Base-by-base conservation (phyloP, 2,329 filamentous ascomycete species). In the Tolypocladium ophioglossoides region DNA sequence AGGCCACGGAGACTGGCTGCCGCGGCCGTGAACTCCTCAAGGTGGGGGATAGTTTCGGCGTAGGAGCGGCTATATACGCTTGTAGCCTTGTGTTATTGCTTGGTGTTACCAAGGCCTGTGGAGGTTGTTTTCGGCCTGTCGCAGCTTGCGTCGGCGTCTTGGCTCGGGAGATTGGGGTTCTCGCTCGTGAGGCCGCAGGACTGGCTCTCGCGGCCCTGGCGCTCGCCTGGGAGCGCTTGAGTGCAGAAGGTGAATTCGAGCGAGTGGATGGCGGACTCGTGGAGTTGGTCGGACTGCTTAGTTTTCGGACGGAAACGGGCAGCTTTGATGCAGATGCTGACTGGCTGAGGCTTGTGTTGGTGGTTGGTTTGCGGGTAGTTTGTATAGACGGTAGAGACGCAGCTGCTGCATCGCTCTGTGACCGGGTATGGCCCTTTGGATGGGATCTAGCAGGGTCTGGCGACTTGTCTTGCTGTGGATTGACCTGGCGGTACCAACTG, bases 11-110 rank as follows among this genome's bases (percentile, higher is more conserved):
- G 24, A 95, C 84, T 10, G 87, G 85, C 64, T 89, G 85, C 52
- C 89, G 79, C n/a, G 89, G 88, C 44, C 89, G 79, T 44, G 89
- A 94, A 64, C 88, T 94, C 64, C 90, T 82, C 50, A 95, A 73
- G 11, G 86, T 83, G 4, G 90, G 89, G 1, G 91, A 95, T 37
- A 85, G 78, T 65, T 88, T 89, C 0, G 87, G 82, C 20, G 78
- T 76, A 46, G 87, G 82, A 37, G 82, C 75, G 55, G 86, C 80
- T 59, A 94, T 87, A 66, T 87, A 89, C 40, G 88, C 87, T 61
- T 86, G 84, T 14, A 94, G 76, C 51, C 82, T 78, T 47, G 76
- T 72, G 61, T 77, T 83, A 62, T 76, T 80, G 57, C 74, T 78
- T 30, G 76, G 67, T 27, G 74, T 75, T 11, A 70, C 66, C n/a